Evolutionary conservation across 768 basidiomycete genomes (phyloP).

Genomic region (Hemileccinum impolitum): DNA sequence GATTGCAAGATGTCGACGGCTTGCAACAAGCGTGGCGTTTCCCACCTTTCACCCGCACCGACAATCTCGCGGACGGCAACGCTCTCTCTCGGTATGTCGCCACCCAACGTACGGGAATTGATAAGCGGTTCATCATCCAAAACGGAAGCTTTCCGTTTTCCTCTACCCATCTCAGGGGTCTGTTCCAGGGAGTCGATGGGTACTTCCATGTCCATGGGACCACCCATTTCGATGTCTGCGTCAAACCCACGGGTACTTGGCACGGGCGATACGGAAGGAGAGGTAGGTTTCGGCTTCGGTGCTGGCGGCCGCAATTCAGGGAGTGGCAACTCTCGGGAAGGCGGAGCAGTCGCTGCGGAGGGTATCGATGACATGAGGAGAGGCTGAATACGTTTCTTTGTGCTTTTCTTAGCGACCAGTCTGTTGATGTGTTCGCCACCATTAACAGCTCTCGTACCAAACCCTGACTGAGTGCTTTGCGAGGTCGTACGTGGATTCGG

Average conservation of each 20-base stretch:
- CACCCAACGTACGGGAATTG: slow-evolving; percentile 62
- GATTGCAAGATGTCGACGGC: slow-evolving; percentile 34
- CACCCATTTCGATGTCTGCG: slow-evolving; percentile 40
- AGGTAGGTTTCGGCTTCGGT: slow-evolving; percentile 25
- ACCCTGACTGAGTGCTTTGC: slow-evolving; percentile 38
- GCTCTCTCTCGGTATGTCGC: slow-evolving; percentile 52
- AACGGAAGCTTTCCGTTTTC: slow-evolving; percentile 52
- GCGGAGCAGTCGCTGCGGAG: slow-evolving; percentile 28
- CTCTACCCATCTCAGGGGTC: slow-evolving; percentile 37
- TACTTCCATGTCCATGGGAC: slow-evolving; percentile 50
- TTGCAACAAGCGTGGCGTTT: slow-evolving; percentile 19
- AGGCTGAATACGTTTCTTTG: slow-evolving; percentile 64
- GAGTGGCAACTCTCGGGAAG: slow-evolving; percentile 10
- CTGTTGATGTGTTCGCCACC: slow-evolving; percentile 64
- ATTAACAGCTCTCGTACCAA: slow-evolving; percentile 36
- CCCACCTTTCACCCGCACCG: slow-evolving; percentile 12
- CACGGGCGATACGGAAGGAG: slow-evolving; percentile 41
- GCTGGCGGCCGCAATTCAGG: slow-evolving; percentile 16
- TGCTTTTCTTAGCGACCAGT: slow-evolving; percentile 70
- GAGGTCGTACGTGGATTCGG: slow-evolving; percentile 34
- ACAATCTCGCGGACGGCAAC: slow-evolving; percentile 56
- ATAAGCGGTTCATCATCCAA: slow-evolving; percentile 38
- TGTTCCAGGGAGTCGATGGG: slow-evolving; percentile 53
- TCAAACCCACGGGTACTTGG: slow-evolving; percentile 50
- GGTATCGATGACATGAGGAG: slow-evolving; percentile 37